These are phyloP conservation scores for Aspergillus candidus DNA, from an alignment of 2,329 filamentous ascomycete species.

Conservation along the genomic window DNA sequence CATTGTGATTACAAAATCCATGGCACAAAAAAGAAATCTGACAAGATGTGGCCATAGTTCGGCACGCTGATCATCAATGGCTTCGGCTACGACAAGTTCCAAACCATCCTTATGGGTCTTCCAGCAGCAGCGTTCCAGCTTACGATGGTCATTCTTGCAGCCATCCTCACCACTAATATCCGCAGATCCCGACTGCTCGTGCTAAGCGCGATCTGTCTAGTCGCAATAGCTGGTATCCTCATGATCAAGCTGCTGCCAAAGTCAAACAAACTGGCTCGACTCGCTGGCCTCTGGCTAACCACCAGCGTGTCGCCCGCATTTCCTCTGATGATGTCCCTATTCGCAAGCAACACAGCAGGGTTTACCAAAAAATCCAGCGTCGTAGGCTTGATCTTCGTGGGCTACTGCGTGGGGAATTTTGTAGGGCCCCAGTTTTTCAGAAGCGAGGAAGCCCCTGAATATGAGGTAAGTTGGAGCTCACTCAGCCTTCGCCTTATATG, in stretches of 20 bases:
- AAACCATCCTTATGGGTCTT: conserved; percentile 20
- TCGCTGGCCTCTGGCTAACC: conserved; percentile 18
- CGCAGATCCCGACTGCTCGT: conserved; percentile 14
- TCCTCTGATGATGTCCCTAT: conserved; percentile 13
- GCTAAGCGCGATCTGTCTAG: conserved; percentile 10
- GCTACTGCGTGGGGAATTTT: conserved; percentile 15
- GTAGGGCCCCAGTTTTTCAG: conserved; percentile 15
- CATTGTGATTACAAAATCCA: too few species aligned
- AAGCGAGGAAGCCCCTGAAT: conserved; percentile 9
- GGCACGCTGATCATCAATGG: conserved; percentile 16
- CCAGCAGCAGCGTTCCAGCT: conserved; percentile 16
- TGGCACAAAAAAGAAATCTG: too few species aligned
- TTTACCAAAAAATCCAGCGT: conserved; percentile 17
- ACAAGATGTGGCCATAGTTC: conserved; percentile 7
- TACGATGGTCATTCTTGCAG: conserved; percentile 13
- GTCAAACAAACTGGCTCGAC: conserved; percentile 10
- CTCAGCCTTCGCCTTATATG: too few species aligned
- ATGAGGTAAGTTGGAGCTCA: conserved; percentile 2
- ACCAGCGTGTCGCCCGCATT: conserved; percentile 13
- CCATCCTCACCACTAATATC: conserved; percentile 10
- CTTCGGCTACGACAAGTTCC: conserved; percentile 17
- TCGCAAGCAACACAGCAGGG: conserved; percentile 12
- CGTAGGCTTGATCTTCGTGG: conserved; percentile 11
- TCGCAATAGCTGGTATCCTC: conserved; percentile 15
- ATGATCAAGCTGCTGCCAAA: conserved; percentile 17